Base-by-base conservation (phyloP, 2,329 filamentous ascomycete genomes). In the Acephala macrosclerotiorum region DNA sequence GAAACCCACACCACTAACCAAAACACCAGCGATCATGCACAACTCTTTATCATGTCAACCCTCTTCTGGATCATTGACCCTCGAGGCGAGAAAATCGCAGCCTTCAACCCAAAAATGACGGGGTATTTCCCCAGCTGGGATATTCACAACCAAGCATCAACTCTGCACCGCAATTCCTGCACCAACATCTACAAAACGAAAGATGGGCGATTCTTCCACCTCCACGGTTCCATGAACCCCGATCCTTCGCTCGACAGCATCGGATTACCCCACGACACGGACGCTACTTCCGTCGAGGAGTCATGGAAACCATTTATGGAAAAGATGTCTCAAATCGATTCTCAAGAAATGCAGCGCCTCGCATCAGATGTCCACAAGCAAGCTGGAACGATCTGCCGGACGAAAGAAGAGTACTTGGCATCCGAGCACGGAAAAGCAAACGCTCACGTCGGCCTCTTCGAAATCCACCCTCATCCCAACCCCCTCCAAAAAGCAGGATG, bases 171-270 rank as follows among this genome's bases (percentile, higher is more conserved):
- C 29, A 67, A 61, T 2, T 70, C 73, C 1, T 77, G 78, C 14
- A 82, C 82, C 0, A 84, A 83, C 61, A 83, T 84, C 55, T 84
- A 84, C 70, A 75, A 75, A 16, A 81, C 79, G 18, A 80, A 79
- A 64, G 82, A 84, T 64, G 78, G 75, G 0, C 71, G 79, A 20
- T 84, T 76, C 69, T 84, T 82, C 70, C 82, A 84, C 68, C 60
- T 81, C 0, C 82, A 84, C 65, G 82, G 82, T 20, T 75, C 72
- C 45, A 80, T 84, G 80, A 82, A 85, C 63, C 79, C 82, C 0
- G 77, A 80, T 2, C 79, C 79, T 2, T 80, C 79, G 0, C 75
- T 83, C 58, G 70, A 77, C 7, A 76, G 73, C 38, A 51, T 82
- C 42, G 76, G 75, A 0, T 65, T 80, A 8, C 77, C 78, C 11